Percentiles rank a stretch among this genome's conserved stretches.
phyloP scores from a whole-genome alignment of 306 rosid genomes.

The Ochetophila trinervis region DNA sequence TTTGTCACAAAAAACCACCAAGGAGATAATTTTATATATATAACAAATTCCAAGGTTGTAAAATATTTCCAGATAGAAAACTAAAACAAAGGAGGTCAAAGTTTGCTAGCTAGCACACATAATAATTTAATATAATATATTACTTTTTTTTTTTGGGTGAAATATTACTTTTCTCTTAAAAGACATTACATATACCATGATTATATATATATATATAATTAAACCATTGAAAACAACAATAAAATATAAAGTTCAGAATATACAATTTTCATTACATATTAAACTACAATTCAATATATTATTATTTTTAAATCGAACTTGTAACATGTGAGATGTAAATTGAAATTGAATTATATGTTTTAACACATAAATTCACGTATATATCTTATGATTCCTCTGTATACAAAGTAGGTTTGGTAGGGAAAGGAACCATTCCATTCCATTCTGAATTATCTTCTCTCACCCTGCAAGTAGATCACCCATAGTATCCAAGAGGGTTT shows the following conservation, averaged over 20 bases:
- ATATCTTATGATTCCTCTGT: not conserved
- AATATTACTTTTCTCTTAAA: not conserved
- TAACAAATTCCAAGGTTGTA: not conserved
- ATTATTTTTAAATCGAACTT: too few relatives aligned
- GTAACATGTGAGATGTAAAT: too few relatives aligned
- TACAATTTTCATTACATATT: too few relatives aligned
- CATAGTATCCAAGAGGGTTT: not conserved
- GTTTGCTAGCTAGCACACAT: not conserved
- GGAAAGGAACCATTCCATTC: not conserved
- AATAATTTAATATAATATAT: not conserved
- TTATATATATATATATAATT: not conserved
- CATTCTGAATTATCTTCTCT: slow-evolving; percentile 10
- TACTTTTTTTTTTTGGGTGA: too few relatives aligned
- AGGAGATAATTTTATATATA: too few relatives aligned
- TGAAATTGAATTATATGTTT: too few relatives aligned
- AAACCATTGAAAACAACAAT: too few relatives aligned
- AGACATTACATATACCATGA: not conserved
- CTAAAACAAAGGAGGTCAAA: not conserved
- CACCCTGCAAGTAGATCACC: not conserved
- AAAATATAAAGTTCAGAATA: too few relatives aligned
- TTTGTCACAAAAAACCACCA: too few relatives aligned
- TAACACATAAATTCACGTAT: too few relatives aligned
- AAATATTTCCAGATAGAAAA: too few relatives aligned
- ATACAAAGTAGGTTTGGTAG: not conserved
- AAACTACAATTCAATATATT: too few relatives aligned